Conservation (phyloP, 106 monocot genomes). For the Acorus calamus region DNA sequence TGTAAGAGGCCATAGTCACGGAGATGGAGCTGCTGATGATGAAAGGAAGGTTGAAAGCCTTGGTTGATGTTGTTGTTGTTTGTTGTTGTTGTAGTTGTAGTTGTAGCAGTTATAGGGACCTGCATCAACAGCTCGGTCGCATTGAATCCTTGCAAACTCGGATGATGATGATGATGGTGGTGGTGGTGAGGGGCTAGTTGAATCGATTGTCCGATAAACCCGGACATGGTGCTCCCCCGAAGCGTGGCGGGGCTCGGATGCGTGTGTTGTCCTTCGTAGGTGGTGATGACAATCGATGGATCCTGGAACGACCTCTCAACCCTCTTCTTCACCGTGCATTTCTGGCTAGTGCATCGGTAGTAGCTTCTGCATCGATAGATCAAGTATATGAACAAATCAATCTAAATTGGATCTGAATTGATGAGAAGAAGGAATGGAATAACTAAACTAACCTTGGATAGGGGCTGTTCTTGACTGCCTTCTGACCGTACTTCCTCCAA, state of each 20-base stretch:
- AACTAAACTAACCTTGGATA: slow-evolving; percentile 50
- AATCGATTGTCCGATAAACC: too few relatives aligned
- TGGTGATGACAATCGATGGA: slow-evolving; percentile 71
- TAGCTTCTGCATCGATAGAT: slow-evolving; percentile 52
- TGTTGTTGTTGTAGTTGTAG: too few relatives aligned
- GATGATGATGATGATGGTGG: too few relatives aligned
- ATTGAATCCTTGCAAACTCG: too few relatives aligned
- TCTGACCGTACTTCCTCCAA: slow-evolving; percentile 96
- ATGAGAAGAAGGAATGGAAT: too few relatives aligned
- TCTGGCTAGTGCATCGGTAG: slow-evolving; percentile 86
- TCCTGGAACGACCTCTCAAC: slow-evolving; percentile 85
- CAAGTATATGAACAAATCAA: too few relatives aligned
- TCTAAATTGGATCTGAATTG: too few relatives aligned
- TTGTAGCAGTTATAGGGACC: too few relatives aligned
- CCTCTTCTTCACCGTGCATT: slow-evolving; percentile 81
- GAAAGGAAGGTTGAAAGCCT: slow-evolving; percentile 6
- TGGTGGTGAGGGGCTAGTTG: too few relatives aligned
- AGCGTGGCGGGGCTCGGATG: slow-evolving; percentile 58
- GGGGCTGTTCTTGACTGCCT: slow-evolving; percentile 93
- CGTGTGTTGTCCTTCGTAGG: slow-evolving; percentile 87
- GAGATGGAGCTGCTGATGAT: slow-evolving; percentile 30
- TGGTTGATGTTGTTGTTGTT: neutral
- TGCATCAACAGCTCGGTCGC: too few relatives aligned
- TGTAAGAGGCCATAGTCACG: slow-evolving; percentile 64
- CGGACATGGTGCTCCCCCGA: slow-evolving; percentile 41